Conservation (phyloP, 164 flowering plant genomes). For the Vitis cinerea region DNA sequence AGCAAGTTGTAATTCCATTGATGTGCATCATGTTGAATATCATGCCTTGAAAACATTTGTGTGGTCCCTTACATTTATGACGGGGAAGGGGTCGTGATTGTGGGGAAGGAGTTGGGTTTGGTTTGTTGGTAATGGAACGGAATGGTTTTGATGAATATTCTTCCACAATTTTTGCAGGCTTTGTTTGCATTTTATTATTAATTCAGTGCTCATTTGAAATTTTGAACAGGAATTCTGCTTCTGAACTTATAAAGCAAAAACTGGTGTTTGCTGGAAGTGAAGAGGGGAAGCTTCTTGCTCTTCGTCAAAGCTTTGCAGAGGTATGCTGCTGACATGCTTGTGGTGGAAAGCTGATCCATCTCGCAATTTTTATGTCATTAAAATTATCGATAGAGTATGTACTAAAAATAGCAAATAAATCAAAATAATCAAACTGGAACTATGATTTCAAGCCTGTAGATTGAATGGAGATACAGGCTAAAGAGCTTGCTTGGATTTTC, state of each 20-base stretch:
- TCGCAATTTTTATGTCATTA: not conserved
- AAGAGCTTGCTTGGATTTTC: too few relatives aligned
- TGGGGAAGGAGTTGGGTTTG: too few relatives aligned
- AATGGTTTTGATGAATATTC: not conserved
- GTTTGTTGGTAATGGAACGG: not conserved
- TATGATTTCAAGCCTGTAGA: not conserved
- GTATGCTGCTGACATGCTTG: slow-evolving; percentile 34
- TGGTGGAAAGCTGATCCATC: not conserved
- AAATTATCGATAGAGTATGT: not conserved
- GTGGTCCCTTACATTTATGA: not conserved
- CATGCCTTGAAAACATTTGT: not conserved
- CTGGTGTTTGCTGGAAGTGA: slow-evolving; percentile 86
- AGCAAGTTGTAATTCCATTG: not conserved
- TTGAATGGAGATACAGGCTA: too few relatives aligned
- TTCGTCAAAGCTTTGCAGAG: slow-evolving; percentile 89
- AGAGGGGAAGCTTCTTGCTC: slow-evolving; percentile 91
- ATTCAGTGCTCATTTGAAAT: not conserved
- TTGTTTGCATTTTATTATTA: slow-evolving; percentile 2
- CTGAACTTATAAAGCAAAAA: slow-evolving; percentile 77
- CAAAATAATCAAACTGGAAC: not conserved
- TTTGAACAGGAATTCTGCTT: slow-evolving; percentile 79
- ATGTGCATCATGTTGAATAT: not conserved
- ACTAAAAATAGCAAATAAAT: not conserved
- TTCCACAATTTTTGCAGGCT: not conserved
- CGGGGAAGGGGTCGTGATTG: too few relatives aligned